Conservation (phyloP, 768 basidiomycete species). For the Fistulinella prunicolor region DNA sequence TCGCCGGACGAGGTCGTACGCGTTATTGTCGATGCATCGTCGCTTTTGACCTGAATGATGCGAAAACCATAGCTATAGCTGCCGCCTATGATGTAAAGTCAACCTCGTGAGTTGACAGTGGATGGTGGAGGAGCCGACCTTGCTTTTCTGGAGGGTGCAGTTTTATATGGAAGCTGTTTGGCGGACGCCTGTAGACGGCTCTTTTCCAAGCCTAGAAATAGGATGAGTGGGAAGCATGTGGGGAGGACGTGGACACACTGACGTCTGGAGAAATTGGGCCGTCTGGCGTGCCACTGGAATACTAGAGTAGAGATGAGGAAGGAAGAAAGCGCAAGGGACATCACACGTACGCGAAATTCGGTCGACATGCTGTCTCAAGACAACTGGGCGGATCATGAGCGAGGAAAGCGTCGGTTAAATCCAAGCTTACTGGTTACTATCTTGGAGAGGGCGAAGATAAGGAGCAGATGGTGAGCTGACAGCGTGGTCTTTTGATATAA, state of each 20-base stretch:
- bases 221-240: background rate
- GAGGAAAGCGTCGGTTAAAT: background rate
- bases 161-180: constrained; percentile 56
- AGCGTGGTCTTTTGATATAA: too few relatives aligned
- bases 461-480: background rate
- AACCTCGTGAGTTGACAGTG: background rate
- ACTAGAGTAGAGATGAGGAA: constrained; percentile 10
- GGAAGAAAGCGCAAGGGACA: background rate
- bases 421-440: constrained; percentile 5
- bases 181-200: constrained; percentile 58
- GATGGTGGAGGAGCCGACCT: constrained; percentile 35
- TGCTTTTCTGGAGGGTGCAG: constrained; percentile 58
- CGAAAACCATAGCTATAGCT: constrained; percentile 61
- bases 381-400: constrained; percentile 5
- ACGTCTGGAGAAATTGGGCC: constrained; percentile 26
- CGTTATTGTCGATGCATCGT: constrained; percentile 28
- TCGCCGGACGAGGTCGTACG: constrained; percentile 33
- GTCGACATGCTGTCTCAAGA: background rate
- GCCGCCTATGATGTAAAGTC: constrained; percentile 37
- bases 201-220: constrained; percentile 53
- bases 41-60: constrained; percentile 43
- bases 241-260: constrained; percentile 7
- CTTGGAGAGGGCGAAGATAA: background rate
- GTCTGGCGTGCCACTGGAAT: background rate
- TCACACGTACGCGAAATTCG: constrained; percentile 12